Percentiles rank a stretch among this genome's conserved stretches.
phyloP scores from a whole-genome alignment of 495 filamentous ascomycete species.

The Penicillium nucicola region DNA sequence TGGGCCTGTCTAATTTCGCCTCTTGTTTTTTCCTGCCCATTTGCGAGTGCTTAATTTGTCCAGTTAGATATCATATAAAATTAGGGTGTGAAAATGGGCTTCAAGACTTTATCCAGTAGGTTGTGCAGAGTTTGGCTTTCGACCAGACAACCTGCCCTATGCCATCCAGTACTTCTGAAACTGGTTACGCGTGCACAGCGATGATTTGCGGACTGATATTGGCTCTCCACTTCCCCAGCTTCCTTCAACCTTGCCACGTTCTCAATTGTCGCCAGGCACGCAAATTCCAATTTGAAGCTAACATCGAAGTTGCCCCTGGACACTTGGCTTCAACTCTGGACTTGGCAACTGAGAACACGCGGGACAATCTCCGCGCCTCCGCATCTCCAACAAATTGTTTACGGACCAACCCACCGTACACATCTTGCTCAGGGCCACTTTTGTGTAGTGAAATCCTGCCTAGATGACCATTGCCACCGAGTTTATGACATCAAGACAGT shows the following conservation, averaged over 20 bases:
- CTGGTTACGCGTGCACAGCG: not conserved
- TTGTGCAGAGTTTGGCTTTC: too few species aligned
- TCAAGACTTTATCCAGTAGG: too few species aligned
- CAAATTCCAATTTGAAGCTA: not conserved
- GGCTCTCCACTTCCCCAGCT: constrained; percentile 15
- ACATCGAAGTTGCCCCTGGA: not conserved
- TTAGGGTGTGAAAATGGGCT: too few species aligned
- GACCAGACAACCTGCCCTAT: not conserved
- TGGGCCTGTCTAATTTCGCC: too few species aligned
- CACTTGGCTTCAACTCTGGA: not conserved
- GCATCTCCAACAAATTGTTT: constrained; percentile 7
- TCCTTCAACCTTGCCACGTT: constrained; percentile 2
- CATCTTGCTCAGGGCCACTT: not conserved
- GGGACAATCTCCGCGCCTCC: constrained; percentile 5
- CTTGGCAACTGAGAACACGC: not conserved
- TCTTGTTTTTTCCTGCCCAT: too few species aligned
- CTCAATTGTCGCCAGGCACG: not conserved
- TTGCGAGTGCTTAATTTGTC: too few species aligned
- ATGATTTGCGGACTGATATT: constrained; percentile 8
- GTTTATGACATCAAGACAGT: not conserved
- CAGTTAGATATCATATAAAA: too few species aligned
- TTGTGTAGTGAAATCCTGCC: not conserved
- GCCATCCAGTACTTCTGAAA: not conserved
- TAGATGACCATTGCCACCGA: not conserved
- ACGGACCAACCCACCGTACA: not conserved